Evolutionary conservation across 1,139 yeast genomes (phyloP), one percentile per base, ranked within the genome.

Genomic region (Sugiyamaella pinicola): DNA sequence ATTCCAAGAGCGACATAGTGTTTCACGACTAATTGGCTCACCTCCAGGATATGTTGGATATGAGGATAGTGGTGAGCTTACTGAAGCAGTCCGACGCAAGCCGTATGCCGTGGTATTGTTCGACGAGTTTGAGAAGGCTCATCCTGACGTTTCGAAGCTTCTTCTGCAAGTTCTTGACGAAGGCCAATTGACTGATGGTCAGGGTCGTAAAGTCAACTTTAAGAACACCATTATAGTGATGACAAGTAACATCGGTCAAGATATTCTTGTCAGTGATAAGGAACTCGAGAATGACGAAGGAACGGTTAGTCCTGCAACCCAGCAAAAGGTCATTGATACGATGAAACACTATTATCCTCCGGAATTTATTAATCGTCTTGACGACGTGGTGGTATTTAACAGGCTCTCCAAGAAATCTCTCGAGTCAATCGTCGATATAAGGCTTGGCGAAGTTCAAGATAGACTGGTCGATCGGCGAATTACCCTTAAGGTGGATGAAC

Each of bases 41-140:
- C 99, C 99, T 6, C 99, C 99, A 13, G 97, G 98, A 8, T 93
- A 93, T 68, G 97, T 93, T 31, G 95, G 97, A 46, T 91, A 90
- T 71, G 99, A 93, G 64, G 95, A 87, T 61, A 75, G 81, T 41
- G 99, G 99, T 51, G 98, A 93, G 69, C 77, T 93, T 59, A 93
- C 99, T 0, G 98, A 93, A 69, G 96, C 96, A 2, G 95, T 93
- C 12, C 81, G 96, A 68, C 81, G 98, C 64, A 91, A 89, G 65
- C 99, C 99, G 15, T 93, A 93, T 62, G 80, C 97, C 0, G 96
- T 93, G 40, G 85, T 93, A 1, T 74, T 93, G 56, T 93, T 93
- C 69, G 99, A 93, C 71, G 99, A 93, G 71, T 87, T 93, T 69
- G 99, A 93, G 65, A 93, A 93, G 70, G 98, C 99, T 0, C 98